Conservation (phyloP, 108 stramenopile species). For the Fragilariopsis cylindrus region DNA sequence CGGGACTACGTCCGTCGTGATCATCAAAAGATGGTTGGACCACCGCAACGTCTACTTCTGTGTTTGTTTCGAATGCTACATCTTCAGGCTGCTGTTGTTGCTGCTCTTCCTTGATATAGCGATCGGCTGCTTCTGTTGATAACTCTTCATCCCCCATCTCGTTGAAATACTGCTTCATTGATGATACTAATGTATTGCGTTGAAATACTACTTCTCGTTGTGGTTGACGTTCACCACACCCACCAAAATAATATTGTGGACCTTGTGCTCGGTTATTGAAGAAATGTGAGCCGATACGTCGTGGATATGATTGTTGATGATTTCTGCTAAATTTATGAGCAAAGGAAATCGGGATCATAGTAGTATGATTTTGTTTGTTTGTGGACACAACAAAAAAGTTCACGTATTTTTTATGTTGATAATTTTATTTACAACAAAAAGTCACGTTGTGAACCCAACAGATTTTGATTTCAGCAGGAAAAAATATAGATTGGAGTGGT, state of each 20-base stretch:
- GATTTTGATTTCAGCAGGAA: background rate
- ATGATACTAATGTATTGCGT: slow-evolving; percentile 1
- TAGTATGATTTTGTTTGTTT: background rate
- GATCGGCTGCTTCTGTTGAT: background rate
- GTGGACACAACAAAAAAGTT: background rate
- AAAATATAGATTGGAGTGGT: slow-evolving; percentile 4
- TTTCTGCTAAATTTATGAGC: slow-evolving; percentile 10
- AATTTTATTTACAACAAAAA: background rate
- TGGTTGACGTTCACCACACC: background rate
- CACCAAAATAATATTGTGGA: background rate
- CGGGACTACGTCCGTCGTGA: slow-evolving; percentile 21
- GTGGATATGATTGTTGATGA: background rate
- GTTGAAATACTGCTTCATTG: background rate
- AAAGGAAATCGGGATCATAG: background rate
- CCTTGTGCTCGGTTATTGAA: background rate
- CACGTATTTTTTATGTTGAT: background rate
- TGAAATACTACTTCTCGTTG: background rate
- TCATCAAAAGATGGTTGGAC: slow-evolving; percentile 43
- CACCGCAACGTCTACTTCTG: slow-evolving; percentile 33
- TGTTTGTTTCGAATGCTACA: slow-evolving; percentile 18
- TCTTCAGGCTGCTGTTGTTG: background rate
- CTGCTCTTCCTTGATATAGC: background rate
- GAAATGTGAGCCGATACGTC: background rate
- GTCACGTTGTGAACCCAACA: background rate
- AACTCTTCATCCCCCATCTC: background rate